Base-by-base conservation (phyloP, 2,329 filamentous ascomycete genomes). In the Pleurostoma richardsiae region DNA sequence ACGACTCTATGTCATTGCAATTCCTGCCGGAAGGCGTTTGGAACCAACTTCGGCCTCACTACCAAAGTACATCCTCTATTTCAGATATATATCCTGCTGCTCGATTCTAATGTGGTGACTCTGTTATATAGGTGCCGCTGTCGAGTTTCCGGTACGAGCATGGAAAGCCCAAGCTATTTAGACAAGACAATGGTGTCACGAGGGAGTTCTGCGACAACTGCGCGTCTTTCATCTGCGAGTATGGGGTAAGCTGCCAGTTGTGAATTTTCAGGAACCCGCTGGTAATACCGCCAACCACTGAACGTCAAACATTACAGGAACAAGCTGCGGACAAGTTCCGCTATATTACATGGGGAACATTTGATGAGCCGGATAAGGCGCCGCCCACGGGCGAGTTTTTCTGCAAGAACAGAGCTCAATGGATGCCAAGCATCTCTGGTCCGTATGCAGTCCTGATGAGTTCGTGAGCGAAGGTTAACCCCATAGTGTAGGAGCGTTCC, bases 381-480 rank as follows among this genome's bases (percentile, higher is more conserved):
- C 70, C 73, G 5, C 75, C 75, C 0, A 78, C 77, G 53, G 76
- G 74, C 0, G 75, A 79, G 51, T 79, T 79, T 60, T 80, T 77
- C 52, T 77, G 73, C 56, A 74, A 66, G 44, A 56, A 64, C 38
- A 61, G 72, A 47, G 62, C 67, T 4, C 58, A 53, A 2, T 80
- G 76, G 76, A 77, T 77, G 71, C 73, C 72, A 3, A 68, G 73
- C 54, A 62, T 76, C 42, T 64, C 64, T 38, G 62, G 71, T 72
- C 54, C 52, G 68, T 54, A 19, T 44, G 29, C 7, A n/a, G 2
- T 8, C 39, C 2, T 29, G 29, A 6, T 38, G n/a, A 19, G 1
- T 19, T 28, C 19, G 42, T 45, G 41, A 38, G 27, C 29, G 31
- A 45, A 11, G 42, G 4, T 39, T 10, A 5, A 30, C 40, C 49